Evolutionary conservation across 2,329 filamentous ascomycete genomes (phyloP).

Genomic region (Talaromyces amestolkiae): DNA sequence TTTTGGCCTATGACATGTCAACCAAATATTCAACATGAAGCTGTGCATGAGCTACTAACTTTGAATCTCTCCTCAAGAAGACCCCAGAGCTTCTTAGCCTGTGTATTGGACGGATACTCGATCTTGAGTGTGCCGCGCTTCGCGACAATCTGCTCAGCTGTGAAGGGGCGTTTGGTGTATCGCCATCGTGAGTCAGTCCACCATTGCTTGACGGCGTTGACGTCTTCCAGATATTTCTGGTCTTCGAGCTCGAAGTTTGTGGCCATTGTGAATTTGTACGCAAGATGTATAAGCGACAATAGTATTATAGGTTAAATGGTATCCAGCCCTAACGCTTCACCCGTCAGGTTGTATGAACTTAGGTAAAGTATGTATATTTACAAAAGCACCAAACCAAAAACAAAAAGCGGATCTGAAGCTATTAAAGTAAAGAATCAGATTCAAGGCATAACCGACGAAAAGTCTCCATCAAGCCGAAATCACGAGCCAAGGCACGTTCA

Average conservation of each 20-base stretch:
- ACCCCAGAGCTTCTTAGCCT: conserved; percentile 92
- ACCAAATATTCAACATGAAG: neutral
- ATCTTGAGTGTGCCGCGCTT: conserved; percentile 91
- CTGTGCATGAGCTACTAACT: conserved; percentile 46
- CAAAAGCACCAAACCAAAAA: neutral
- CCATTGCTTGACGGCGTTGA: conserved; percentile 87
- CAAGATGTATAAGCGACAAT: neutral
- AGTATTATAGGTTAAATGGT: neutral
- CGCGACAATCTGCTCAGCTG: conserved; percentile 92
- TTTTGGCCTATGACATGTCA: conserved; percentile 61
- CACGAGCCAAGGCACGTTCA: conserved; percentile 12
- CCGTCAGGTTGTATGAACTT: neutral
- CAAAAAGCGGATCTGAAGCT: conserved; percentile 6
- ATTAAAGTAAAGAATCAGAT: conserved; percentile 9
- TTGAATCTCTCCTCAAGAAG: conserved; percentile 84
- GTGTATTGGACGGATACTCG: conserved; percentile 82
- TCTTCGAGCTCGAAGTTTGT: conserved; percentile 61
- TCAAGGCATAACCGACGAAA: conserved; percentile 2
- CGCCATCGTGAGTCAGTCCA: conserved; percentile 91
- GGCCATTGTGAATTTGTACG: conserved; percentile 14
- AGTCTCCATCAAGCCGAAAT: conserved; percentile 14
- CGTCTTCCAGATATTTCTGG: conserved; percentile 74
- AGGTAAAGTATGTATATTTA: neutral
- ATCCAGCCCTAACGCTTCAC: neutral
- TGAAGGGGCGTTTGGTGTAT: conserved; percentile 87